Conservation (phyloP, 805 yeast genomes). For the Torulaspora gathmanii region DNA sequence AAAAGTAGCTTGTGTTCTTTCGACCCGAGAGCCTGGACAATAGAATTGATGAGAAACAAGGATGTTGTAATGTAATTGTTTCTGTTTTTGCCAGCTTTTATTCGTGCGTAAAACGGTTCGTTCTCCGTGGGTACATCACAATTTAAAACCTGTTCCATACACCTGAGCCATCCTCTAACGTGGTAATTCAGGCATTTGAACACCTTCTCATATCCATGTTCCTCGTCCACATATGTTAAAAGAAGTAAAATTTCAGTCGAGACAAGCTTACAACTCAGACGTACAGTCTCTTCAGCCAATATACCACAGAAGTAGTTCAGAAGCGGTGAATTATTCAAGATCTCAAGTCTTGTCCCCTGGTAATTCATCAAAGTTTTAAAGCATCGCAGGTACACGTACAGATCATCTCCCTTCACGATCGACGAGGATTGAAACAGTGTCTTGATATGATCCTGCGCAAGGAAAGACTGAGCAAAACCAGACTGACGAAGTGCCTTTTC, state of each 20-base stretch:
- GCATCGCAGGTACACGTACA: constrained; percentile 29
- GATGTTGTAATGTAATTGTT: constrained; percentile 69
- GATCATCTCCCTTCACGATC: constrained; percentile 6
- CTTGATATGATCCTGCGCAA: constrained; percentile 16
- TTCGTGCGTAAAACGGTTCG: constrained; percentile 7
- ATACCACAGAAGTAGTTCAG: constrained; percentile 18
- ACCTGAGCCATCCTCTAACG: constrained; percentile 13
- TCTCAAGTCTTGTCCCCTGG: constrained; percentile 15
- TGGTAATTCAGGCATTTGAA: constrained; percentile 12
- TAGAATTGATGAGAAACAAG: constrained; percentile 62
- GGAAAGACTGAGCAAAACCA: constrained; percentile 16
- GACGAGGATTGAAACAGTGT: constrained; percentile 12
- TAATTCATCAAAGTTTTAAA: constrained; percentile 27
- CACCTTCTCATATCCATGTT: constrained; percentile 24
- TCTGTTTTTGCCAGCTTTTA: constrained; percentile 32
- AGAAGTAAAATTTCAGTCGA: constrained; percentile 26
- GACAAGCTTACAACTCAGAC: constrained; percentile 20
- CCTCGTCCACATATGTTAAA: constrained; percentile 27
- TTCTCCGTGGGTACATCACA: background rate
- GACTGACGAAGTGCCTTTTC: constrained; percentile 28
- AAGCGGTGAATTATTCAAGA: constrained; percentile 14
- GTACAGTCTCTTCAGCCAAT: constrained; percentile 10
- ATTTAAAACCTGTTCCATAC: background rate
- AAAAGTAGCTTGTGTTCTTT: constrained; percentile 45
- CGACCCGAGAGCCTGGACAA: constrained; percentile 43